Evolutionary conservation across 208 protist genomes (phyloP).

Genomic region (Trypanosoma mega): DNA sequence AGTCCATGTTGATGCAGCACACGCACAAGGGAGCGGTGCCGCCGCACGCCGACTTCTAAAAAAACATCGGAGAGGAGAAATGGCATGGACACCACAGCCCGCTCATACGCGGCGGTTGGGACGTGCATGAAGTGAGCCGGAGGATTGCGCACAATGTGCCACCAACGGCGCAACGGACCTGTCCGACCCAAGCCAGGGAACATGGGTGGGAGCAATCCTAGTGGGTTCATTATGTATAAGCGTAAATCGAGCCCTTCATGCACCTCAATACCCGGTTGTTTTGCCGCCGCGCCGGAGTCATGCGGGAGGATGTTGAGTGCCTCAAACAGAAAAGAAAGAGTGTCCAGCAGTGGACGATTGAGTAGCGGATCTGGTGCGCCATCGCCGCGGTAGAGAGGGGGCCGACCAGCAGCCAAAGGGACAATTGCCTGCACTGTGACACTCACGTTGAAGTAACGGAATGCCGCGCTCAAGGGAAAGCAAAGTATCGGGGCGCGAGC

Average conservation of each 20-base stretch:
- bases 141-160: constrained; percentile 33
- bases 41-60: constrained; percentile 24
- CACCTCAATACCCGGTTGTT: constrained; percentile 17
- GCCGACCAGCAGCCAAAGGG: constrained; percentile 9
- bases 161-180: constrained; percentile 22
- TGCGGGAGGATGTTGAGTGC: constrained; percentile 13
- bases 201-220: constrained; percentile 48
- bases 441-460: constrained; percentile 17
- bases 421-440: constrained; percentile 24
- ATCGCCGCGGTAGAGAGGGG: constrained; percentile 20
- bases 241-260: constrained; percentile 12
- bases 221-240: constrained; percentile 19
- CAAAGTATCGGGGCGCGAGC: not conserved
- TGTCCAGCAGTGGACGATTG: constrained; percentile 7
- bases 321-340: constrained; percentile 16
- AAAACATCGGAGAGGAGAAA: constrained; percentile 29
- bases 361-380: constrained; percentile 10
- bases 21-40: constrained; percentile 34
- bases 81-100: constrained; percentile 8
- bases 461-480: constrained; percentile 17
- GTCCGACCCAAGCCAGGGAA: constrained; percentile 2
- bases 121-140: constrained; percentile 15
- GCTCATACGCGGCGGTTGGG: constrained; percentile 22
- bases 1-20: constrained; percentile 38
- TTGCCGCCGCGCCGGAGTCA: constrained; percentile 6